Base-by-base conservation (phyloP, 345 rosid genomes). In the Pelargonium nanum region DNA sequence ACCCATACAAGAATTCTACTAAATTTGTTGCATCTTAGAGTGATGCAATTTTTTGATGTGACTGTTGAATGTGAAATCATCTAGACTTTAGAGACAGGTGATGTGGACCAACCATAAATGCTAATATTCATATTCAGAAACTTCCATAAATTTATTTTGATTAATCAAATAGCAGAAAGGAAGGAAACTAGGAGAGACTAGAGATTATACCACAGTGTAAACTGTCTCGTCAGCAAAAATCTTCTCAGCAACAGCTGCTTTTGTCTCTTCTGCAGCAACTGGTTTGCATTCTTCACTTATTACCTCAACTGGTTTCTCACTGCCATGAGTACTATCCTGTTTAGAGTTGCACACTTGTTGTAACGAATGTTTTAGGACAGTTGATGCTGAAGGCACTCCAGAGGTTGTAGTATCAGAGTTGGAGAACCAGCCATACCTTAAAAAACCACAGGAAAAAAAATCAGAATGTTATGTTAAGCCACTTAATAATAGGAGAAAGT, bases 341-440 rank as follows among this genome's bases (percentile, higher is more conserved):
- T 67, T 58, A 60, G 56, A 19, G 15, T 30, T 19, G 62, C 54
- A 30, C 65, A 73, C 80, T 62, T 63, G 59, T 34, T 63, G 77
- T 56, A 68, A 68, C 66, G 68, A 65, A 57, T 73, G 59, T 55
- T 66, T 69, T 19, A 30, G 30, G 22, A 70, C 65, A 68, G 75
- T 66, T 65, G 78, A 64, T 45, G 61, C 3, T 7, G 34, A 22
- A 12, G 15, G 25, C 24, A 26, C 26, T 15, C 17, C 66, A 24
- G 32, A 22, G 32, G 70, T 50, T 69, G 69, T 53, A 57, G 55
- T 26, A 61, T 71, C 74, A 58, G 69, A 61, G 65, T 65, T 53
- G 19, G 79, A 71, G 57, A 74, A 65, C 96, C 99, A 93, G 22
- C 89, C 99, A 75, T 89, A 93, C 87, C 99, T 93, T 68, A 26